Conservation (phyloP, 2,329 filamentous ascomycete genomes). For the Colletotrichum orchidophilum region DNA sequence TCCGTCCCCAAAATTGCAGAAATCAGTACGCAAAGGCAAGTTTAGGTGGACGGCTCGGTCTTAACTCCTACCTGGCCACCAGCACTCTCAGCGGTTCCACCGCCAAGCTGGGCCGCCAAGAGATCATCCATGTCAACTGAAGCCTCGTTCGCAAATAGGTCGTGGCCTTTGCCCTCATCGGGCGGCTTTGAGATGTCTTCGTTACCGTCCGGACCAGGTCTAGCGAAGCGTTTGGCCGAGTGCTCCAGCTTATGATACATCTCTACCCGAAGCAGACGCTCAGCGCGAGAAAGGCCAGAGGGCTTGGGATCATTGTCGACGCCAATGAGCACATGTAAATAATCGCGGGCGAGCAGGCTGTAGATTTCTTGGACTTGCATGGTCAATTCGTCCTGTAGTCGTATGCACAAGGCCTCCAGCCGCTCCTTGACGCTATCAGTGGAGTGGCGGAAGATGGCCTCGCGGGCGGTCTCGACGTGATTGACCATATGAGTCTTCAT, state of each 20-base stretch:
- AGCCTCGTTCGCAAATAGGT: background rate
- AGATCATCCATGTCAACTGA: background rate
- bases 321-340: conserved; percentile 18
- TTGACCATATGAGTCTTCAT: conserved; percentile 39
- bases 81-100: background rate
- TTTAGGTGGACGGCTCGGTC: background rate
- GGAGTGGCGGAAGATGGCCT: conserved; percentile 36
- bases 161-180: too few species aligned
- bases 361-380: conserved; percentile 23
- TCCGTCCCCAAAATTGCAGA: background rate
- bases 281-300: background rate
- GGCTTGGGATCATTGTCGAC: conserved; percentile 4
- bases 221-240: background rate
- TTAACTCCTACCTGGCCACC: background rate
- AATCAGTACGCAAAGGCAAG: too few species aligned
- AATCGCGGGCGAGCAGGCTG: conserved; percentile 22
- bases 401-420: conserved; percentile 22
- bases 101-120: background rate
- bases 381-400: conserved; percentile 1
- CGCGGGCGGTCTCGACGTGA: conserved; percentile 33
- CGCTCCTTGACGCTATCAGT: conserved; percentile 33
- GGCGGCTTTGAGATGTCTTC: too few species aligned
- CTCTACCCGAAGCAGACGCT: conserved; percentile 1
- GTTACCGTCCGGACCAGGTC: background rate
- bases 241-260: background rate